phyloP scores from a whole-genome alignment of 2,329 filamentous ascomycete species.

The Verticillium klebahnii region DNA sequence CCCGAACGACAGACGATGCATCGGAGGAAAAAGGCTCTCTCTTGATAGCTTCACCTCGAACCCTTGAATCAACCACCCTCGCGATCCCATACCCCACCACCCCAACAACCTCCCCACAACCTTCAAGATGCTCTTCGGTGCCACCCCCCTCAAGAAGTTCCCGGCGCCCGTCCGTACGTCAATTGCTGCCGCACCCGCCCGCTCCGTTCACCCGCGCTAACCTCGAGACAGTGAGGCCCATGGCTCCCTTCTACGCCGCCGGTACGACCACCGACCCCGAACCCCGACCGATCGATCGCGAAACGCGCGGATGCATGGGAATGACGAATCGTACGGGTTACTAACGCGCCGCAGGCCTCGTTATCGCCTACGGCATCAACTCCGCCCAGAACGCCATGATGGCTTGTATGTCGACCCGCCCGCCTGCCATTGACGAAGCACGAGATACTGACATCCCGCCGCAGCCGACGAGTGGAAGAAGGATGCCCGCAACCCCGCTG shows the following conservation, averaged over 20 bases:
- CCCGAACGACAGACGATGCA: slow-evolving; percentile 12
- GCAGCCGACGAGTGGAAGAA: slow-evolving; percentile 93
- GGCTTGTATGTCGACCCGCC: slow-evolving; percentile 54
- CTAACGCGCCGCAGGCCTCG: slow-evolving; percentile 51
- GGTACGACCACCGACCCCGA: slow-evolving; percentile 56
- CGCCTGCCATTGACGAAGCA: slow-evolving; percentile 1
- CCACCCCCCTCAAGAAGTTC: slow-evolving; percentile 70
- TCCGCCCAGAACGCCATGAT: slow-evolving; percentile 72
- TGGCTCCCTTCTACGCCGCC: slow-evolving; percentile 90
- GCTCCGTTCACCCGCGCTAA: not conserved
- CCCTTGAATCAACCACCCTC: slow-evolving; percentile 20
- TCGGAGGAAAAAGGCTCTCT: slow-evolving; percentile 35
- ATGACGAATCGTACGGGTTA: not conserved
- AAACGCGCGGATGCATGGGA: not conserved
- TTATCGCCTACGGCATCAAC: slow-evolving; percentile 92
- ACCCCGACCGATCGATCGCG: slow-evolving; percentile 1
- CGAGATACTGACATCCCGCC: slow-evolving; percentile 18
- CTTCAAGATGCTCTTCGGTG: slow-evolving; percentile 69
- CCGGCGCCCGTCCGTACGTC: slow-evolving; percentile 71
- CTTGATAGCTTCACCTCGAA: slow-evolving; percentile 27
- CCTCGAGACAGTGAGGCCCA: slow-evolving; percentile 66
- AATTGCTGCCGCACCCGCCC: slow-evolving; percentile 22
- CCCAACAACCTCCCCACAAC: slow-evolving; percentile 30
- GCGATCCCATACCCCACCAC: slow-evolving; percentile 26
- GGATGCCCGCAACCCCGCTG: slow-evolving; percentile 82